These are phyloP conservation scores for Yamadazyma oceani DNA, from an alignment of 1,139 yeast species.

Conservation along the genomic window DNA sequence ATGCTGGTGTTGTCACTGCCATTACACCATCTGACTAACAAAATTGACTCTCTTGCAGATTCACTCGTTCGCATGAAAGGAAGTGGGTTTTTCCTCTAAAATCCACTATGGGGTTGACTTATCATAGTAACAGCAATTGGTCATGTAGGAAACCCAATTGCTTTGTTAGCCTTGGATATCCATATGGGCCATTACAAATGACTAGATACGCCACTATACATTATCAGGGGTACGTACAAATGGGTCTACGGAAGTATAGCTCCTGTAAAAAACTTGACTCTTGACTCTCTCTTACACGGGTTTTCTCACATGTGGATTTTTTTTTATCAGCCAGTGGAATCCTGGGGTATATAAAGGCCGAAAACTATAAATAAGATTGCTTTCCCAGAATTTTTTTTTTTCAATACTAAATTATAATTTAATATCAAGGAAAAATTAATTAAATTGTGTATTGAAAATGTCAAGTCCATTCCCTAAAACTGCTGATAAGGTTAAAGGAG, in stretches of 20 bases:
- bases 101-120: too few species aligned
- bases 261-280: not conserved
- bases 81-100: too few species aligned
- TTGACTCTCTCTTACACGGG: conserved; percentile 3
- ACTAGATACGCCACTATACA: too few species aligned
- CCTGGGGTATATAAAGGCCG: conserved; percentile 14
- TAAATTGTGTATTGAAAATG: conserved; percentile 23
- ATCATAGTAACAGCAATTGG: too few species aligned
- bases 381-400: conserved; percentile 13
- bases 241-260: too few species aligned
- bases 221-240: too few species aligned
- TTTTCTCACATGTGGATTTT: conserved; percentile 8
- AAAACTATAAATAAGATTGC: conserved; percentile 22
- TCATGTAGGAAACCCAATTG: not conserved
- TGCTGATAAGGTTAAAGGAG: conserved; percentile 57
- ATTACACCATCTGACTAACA: too few species aligned
- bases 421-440: not conserved
- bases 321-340: conserved; percentile 4
- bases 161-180: too few species aligned
- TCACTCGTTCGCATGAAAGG: conserved; percentile 12
- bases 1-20: too few species aligned
- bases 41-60: conserved; percentile 7
- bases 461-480: conserved; percentile 55
- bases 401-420: not conserved
- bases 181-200: too few species aligned